These are phyloP conservation scores for Ceratocystis cacaofunesta DNA, from an alignment of 2,329 filamentous ascomycete genomes.

Conservation along the genomic window DNA sequence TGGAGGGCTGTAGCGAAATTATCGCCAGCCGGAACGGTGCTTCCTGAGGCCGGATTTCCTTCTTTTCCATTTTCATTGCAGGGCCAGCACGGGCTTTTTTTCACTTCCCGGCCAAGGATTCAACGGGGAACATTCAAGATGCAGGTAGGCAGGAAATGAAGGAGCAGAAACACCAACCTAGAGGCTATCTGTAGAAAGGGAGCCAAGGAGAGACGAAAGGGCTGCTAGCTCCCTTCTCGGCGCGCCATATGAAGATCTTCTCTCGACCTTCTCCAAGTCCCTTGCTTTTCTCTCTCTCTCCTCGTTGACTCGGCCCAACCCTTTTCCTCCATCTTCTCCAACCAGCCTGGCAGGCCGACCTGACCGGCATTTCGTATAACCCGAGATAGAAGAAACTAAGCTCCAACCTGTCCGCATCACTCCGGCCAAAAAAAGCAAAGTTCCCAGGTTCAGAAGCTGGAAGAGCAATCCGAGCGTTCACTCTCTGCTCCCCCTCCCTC, in stretches of 20 bases:
- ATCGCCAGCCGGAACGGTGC: not conserved
- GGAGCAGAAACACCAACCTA: not conserved
- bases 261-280: not conserved
- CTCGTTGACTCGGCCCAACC: not conserved
- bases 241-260: not conserved
- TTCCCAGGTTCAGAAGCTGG: no score
- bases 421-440: no score
- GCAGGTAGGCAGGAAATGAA: not conserved
- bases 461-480: not conserved
- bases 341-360: not conserved
- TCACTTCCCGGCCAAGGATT: not conserved
- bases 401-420: no score
- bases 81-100: not conserved
- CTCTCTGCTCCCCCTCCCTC: not conserved
- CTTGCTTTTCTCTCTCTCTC: not conserved
- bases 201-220: not conserved
- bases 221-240: not conserved
- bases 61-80: not conserved
- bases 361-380: no score
- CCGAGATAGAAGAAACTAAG: no score
- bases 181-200: not conserved
- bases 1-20: constrained; percentile 2
- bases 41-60: not conserved
- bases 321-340: not conserved
- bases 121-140: no score